Evolutionary conservation across 2,329 filamentous ascomycete genomes (phyloP), one percentile per base, ranked within the genome.

Genomic region (Cladosporium sp.): DNA sequence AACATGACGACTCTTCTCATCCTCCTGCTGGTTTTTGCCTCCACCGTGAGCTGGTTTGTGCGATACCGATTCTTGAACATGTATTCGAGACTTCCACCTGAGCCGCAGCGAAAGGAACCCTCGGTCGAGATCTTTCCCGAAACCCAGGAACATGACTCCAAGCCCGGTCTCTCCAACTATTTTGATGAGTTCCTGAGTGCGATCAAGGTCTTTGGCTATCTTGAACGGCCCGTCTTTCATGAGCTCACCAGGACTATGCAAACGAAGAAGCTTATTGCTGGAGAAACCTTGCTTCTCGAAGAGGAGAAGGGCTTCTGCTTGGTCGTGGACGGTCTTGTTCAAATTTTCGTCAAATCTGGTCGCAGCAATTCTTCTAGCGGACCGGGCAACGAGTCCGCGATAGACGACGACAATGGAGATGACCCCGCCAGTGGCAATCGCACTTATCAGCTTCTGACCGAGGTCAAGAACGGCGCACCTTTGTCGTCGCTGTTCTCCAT

Each of bases 401-500:
- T 73, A 18, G 73, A 75, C 54, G 64, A 68, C 54, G 78, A 76
- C n/a, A 75, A 78, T 8, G 60, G 55, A 7, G 86, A 88, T n/a
- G 86, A 89, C n/a, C 70, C 77, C 27, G 70, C 79, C 4, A 80
- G 81, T 30, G 80, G 79, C 7, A 84, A 88, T 51, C 90, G 96
- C 65, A 88, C 86, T 27, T 99, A 99, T 63, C 93, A 97, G 66
- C 79, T 99, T 34, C 76, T 99, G 48, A 99, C 93, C 0, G 95
- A 99, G 69, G 92, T 99, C 47, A 95, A 93, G 63, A 99, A 99
- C 62, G 93, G 93, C 12, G 91, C 93, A 1, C 92, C 95, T 1
- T 96, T 99, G 92, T 99, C 93, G 4, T 99, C 93, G 0, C 72
- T 99, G 2, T 99, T 99, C 69, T 97, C 93, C 1, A 96, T 99